Evolutionary conservation across 805 yeast species (phyloP), one percentile per base, ranked within the genome.

Genomic region (Starmerella vaccinii): DNA sequence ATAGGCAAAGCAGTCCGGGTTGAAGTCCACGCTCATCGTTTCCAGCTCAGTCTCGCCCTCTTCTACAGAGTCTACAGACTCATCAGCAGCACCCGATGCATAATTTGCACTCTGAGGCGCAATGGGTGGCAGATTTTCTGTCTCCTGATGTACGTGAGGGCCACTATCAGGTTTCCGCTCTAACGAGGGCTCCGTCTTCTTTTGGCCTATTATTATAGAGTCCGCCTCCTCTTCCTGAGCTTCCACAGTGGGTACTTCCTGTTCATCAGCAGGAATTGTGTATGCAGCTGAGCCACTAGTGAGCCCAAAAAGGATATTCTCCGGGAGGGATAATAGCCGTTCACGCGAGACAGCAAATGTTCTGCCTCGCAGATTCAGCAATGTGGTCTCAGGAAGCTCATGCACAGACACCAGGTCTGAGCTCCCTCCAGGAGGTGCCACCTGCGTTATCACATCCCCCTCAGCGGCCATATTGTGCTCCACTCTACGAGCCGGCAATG

Each of bases 291-390:
- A 26, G 34, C 45, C 45, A 18, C 34, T 27, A 6, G 45, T 49
- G 21, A 92, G 69, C 60, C 96, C 85, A 49, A 89, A 75, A 51
- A 92, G 70, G 22, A 92, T 78, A 53, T 89, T 80, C 64, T 92
- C 98, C 0, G 98, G 98, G 29, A 92, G 71, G 47, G 87, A 80
- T 86, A 89, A 82, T 57, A 92, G 74, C 64, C 87, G 95, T 59
- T 86, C 95, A 55, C 96, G 74, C 5, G 94, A 80, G 44, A 92
- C 81, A 46, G 79, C 77, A 65, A 89, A 87, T 55, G 73, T 69
- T 16, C 68, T 68, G 18, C 94, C 95, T 46, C 95, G 76, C 49
- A 90, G 75, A 61, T 85, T 81, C 68, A 90, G 72, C 61, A 78
- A 81, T 49, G 90, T 53, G 15, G 44, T 40, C 29, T 56, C 59